Evolutionary conservation across 2,329 filamentous ascomycete species (phyloP).

Genomic region (Drechslerella stenobrocha): DNA sequence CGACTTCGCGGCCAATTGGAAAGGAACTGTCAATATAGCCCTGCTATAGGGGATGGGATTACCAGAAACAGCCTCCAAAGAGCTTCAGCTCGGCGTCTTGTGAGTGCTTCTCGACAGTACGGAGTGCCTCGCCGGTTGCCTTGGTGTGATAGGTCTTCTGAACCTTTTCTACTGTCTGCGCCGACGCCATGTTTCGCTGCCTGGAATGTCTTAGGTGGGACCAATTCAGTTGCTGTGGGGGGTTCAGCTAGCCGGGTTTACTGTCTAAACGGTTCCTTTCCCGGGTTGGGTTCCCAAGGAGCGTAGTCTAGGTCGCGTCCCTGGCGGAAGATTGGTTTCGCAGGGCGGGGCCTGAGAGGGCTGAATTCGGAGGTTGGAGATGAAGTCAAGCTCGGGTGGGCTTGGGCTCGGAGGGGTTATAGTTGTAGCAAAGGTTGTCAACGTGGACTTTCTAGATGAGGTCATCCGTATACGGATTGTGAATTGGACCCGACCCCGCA

Average conservation of each 20-base stretch:
- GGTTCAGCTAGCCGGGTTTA: background rate
- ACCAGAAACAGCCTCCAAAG: constrained; percentile 84
- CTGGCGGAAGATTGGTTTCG: background rate
- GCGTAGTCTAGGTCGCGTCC: background rate
- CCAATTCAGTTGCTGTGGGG: constrained; percentile 2
- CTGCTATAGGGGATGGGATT: too few species aligned
- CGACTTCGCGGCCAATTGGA: background rate
- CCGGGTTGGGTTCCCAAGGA: background rate
- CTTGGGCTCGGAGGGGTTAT: constrained; percentile 1
- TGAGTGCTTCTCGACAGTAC: constrained; percentile 71
- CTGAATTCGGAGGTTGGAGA: background rate
- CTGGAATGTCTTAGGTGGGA: constrained; percentile 19
- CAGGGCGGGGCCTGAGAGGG: background rate
- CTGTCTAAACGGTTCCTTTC: background rate
- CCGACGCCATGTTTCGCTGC: constrained; percentile 24
- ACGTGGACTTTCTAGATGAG: constrained; percentile 4
- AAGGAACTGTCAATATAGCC: too few species aligned
- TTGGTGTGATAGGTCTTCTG: constrained; percentile 73
- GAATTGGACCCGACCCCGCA: too few species aligned
- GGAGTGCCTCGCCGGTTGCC: constrained; percentile 70
- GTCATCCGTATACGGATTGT: too few species aligned
- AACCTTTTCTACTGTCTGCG: constrained; percentile 18
- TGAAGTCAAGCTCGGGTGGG: background rate
- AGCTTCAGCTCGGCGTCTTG: constrained; percentile 73
- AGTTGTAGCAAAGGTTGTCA: background rate